Evolutionary conservation across 2,329 filamentous ascomycete species (phyloP).

Genomic region (Periglandula ipomoeae): DNA sequence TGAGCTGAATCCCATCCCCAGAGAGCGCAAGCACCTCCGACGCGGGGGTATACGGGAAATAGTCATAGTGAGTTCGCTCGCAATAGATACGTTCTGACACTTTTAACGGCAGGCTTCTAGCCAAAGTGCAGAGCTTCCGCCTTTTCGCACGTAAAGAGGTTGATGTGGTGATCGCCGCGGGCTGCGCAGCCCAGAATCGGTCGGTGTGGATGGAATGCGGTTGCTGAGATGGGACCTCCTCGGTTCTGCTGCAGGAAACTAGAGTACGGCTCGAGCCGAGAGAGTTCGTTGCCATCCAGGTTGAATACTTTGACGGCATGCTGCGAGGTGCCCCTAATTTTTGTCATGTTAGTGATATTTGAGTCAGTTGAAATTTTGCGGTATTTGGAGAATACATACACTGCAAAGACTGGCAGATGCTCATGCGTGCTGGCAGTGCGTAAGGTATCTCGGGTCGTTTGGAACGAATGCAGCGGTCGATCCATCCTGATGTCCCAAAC

Average conservation of each 20-base stretch:
- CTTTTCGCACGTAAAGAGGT: constrained; percentile 68
- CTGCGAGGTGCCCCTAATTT: constrained; percentile 68
- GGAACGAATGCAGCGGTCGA: constrained; percentile 61
- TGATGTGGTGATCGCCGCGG: constrained; percentile 81
- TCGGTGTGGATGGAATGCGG: constrained; percentile 90
- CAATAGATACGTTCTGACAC: constrained; percentile 1
- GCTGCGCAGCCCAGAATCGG: constrained; percentile 86
- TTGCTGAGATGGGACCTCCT: constrained; percentile 73
- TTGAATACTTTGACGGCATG: constrained; percentile 92
- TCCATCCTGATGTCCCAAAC: constrained; percentile 95
- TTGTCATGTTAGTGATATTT: constrained; percentile 3
- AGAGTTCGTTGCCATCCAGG: constrained; percentile 70
- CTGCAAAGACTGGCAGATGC: constrained; percentile 89
- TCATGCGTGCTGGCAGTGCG: constrained; percentile 89
- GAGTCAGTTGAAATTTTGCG: not conserved
- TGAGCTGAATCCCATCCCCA: not conserved
- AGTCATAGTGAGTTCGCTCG: constrained; percentile 5
- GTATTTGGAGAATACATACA: constrained; percentile 46
- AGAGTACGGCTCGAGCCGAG: constrained; percentile 80
- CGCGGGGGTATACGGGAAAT: not conserved
- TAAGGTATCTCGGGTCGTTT: constrained; percentile 67
- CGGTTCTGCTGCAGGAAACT: constrained; percentile 78
- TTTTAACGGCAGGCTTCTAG: constrained; percentile 14
- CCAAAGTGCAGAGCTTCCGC: constrained; percentile 24
- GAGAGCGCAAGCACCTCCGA: not conserved